Conservation (phyloP, 1,284 basidiomycete species). For the Rhodofomes roseus region DNA sequence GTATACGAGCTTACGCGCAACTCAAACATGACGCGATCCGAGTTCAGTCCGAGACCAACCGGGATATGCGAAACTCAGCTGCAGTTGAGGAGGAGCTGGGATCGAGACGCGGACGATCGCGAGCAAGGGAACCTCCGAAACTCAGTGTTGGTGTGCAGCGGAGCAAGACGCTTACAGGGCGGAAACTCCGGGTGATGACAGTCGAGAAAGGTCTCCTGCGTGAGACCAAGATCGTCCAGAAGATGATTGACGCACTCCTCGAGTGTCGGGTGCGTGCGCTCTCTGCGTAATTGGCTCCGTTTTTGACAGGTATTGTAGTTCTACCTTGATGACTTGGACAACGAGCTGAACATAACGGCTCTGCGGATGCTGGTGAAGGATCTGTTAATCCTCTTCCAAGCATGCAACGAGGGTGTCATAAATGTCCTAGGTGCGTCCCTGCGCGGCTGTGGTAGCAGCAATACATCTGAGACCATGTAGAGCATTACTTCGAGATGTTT, state of each 20-base stretch:
- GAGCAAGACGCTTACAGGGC: constrained; percentile 76
- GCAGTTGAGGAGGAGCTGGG: constrained; percentile 51
- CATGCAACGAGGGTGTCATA: constrained; percentile 97
- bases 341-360: constrained; percentile 88
- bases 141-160: constrained; percentile 39
- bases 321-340: constrained; percentile 90
- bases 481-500: constrained; percentile 99
- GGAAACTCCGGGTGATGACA: constrained; percentile 86
- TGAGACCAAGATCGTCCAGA: constrained; percentile 90
- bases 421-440: constrained; percentile 77
- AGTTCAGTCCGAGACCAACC: constrained; percentile 87
- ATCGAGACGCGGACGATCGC: constrained; percentile 19
- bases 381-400: constrained; percentile 92
- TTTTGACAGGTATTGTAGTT: constrained; percentile 49
- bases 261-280: constrained; percentile 72
- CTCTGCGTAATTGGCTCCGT: not conserved
- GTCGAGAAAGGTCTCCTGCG: constrained; percentile 95
- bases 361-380: constrained; percentile 97
- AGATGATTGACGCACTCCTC: constrained; percentile 82
- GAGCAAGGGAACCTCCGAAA: constrained; percentile 19
- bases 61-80: constrained; percentile 68
- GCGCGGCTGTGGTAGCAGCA: not conserved
- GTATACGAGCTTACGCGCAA: constrained; percentile 88
- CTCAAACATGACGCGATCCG: constrained; percentile 92
- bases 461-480: constrained; percentile 37